Base-by-base conservation (phyloP, 1,284 basidiomycete genomes). In the Malassezia globosa region DNA sequence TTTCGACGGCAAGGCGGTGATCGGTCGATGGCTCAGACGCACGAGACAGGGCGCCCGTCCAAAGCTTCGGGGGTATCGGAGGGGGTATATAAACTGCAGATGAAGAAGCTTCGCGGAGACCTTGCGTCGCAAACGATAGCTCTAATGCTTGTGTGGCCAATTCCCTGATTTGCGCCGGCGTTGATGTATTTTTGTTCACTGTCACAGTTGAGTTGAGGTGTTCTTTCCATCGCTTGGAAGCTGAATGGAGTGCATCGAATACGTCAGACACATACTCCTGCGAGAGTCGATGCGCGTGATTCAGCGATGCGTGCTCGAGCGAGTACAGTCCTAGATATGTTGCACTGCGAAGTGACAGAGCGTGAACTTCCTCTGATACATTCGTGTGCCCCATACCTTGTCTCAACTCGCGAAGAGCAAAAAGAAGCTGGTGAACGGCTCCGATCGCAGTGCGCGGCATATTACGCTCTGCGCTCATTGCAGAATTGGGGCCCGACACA, bases 61-160 rank as follows among this genome's bases (percentile, higher is more conserved):
- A 51, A 8, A 51, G 34, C 10, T 13, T 14, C 8, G 19, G 22
- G 2, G 49, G 49, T 3, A 51, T 27, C 5, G 41, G 27, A 8
- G 19, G 33, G 19, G 18, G 29, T 7, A 19, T 1, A 34, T 33
- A 16, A 13, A 24, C 29, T 24, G 29, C 19, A 43, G 29, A 43
- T 8, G 13, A 10, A 21, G 48, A 19, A n/a, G 31, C 7, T 7
- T 35, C 27, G 7, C 26, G 13, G n/a, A 43, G 10, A 23, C 37
- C 42, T 10, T 14, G 8, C 3, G 36, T 21, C 3, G 42, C 48
- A 35, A 18, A 18, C 4, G 19, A 19, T 11, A 37, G 31, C 16
- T 50, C 48, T 7, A 24, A 25, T 19, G 48, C 48, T 26, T 44
- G 41, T 11, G 29, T 24, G 18, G 36, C 14, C 11, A 50, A 33